These are phyloP conservation scores for Acorus calamus DNA, from an alignment of 106 monocot genomes.

Conservation along the genomic window DNA sequence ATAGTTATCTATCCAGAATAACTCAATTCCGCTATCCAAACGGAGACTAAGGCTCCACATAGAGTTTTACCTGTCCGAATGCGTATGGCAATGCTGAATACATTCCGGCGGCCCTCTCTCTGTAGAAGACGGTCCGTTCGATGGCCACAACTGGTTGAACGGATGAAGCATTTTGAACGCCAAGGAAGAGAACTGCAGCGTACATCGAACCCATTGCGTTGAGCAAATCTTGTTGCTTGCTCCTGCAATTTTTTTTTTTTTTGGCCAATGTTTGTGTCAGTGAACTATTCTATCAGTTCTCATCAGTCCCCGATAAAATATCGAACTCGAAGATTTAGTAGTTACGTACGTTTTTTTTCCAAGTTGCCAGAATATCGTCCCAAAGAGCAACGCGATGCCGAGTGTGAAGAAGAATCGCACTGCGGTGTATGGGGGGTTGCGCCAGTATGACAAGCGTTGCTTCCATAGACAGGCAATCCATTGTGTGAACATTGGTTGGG, in stretches of 20 bases:
- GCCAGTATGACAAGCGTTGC: constrained; percentile 53
- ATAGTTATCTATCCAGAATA: too few relatives aligned
- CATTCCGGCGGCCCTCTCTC: too few relatives aligned
- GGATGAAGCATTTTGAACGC: neutral
- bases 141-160: neutral
- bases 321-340: neutral
- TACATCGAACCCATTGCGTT: constrained; percentile 33
- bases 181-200: too few relatives aligned
- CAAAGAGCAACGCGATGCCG: constrained; percentile 39
- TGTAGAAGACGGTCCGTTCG: neutral
- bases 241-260: constrained; percentile 7
- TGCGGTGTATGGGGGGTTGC: constrained; percentile 40
- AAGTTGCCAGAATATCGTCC: constrained; percentile 52
- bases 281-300: too few relatives aligned
- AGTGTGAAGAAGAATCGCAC: constrained; percentile 13
- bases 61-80: too few relatives aligned
- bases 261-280: too few relatives aligned
- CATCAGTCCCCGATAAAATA: too few relatives aligned
- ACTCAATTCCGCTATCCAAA: too few relatives aligned
- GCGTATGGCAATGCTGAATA: neutral
- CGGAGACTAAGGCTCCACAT: too few relatives aligned
- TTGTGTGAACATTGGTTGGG: constrained; percentile 29
- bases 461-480: constrained; percentile 61
- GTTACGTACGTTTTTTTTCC: constrained; percentile 31
- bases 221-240: constrained; percentile 25